Conservation (phyloP, 345 rosid genomes). For the Noccaea caerulescens region DNA sequence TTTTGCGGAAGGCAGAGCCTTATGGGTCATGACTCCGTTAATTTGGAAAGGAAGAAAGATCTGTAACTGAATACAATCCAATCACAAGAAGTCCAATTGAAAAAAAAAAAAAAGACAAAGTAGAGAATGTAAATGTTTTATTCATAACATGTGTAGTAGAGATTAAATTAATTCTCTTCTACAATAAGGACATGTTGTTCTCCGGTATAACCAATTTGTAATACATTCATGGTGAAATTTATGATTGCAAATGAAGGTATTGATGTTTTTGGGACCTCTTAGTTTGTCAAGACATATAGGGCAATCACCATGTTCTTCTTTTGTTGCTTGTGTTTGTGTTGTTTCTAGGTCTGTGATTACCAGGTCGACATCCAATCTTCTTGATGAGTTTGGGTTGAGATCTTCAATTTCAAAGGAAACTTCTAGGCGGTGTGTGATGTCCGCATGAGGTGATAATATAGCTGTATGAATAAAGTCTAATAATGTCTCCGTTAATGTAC, state of each 20-base stretch:
- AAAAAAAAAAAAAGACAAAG: too few relatives aligned
- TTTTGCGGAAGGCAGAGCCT: too few relatives aligned
- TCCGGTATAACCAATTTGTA: not conserved
- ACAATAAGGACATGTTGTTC: not conserved
- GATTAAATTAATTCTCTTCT: not conserved
- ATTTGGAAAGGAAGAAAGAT: too few relatives aligned
- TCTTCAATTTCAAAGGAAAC: not conserved
- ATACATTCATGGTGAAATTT: not conserved
- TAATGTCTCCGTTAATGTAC: too few relatives aligned
- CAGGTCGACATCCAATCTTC: not conserved
- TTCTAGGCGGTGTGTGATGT: not conserved
- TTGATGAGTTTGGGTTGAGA: not conserved
- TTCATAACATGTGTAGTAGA: too few relatives aligned
- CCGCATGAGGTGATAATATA: too few relatives aligned
- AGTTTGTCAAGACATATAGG: not conserved
- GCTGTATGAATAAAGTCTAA: too few relatives aligned
- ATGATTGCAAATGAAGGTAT: not conserved
- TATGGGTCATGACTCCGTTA: too few relatives aligned
- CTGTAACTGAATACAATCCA: too few relatives aligned
- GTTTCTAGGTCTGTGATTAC: not conserved
- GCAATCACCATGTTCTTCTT: not conserved
- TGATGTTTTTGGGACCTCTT: not conserved
- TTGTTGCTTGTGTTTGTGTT: not conserved
- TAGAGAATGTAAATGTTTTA: too few relatives aligned
- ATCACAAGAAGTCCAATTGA: too few relatives aligned